Evolutionary conservation across 169 alveolate species (phyloP).

Genomic region (Cryptosporidium meleagridis): DNA sequence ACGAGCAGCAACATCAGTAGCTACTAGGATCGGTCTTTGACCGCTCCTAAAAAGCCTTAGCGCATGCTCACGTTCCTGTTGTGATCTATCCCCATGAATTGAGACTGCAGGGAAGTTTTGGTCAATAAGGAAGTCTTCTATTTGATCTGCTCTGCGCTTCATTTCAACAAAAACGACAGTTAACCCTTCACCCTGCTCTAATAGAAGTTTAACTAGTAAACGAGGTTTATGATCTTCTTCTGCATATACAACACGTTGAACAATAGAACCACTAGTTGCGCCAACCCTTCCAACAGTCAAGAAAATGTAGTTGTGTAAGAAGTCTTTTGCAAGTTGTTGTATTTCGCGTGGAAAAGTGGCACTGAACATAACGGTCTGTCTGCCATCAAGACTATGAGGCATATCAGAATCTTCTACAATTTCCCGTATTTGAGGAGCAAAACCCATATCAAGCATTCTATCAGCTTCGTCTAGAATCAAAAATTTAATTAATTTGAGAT

Average conservation of each 20-base stretch:
- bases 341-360: conserved; percentile 94
- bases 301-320: conserved; percentile 87
- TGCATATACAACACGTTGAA: conserved; percentile 87
- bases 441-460: conserved; percentile 95
- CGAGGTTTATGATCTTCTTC: conserved; percentile 89
- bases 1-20: conserved; percentile 99
- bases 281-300: conserved; percentile 94
- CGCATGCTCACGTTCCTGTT: conserved; percentile 94
- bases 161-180: conserved; percentile 88
- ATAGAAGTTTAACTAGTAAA: conserved; percentile 83
- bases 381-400: conserved; percentile 82
- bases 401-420: conserved; percentile 85
- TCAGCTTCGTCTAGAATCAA: conserved; percentile 95
- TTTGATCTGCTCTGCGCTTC: conserved; percentile 89
- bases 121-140: conserved; percentile 85
- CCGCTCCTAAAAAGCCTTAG: conserved; percentile 91
- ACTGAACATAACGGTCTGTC: conserved; percentile 93
- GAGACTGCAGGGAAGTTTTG: conserved; percentile 88
- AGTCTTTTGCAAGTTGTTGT: conserved; percentile 91
- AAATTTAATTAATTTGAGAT: conserved; percentile 83
- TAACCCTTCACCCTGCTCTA: conserved; percentile 83
- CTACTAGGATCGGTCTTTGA: conserved; percentile 92
- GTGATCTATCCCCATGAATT: conserved; percentile 96
- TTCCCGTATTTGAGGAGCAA: conserved; percentile 90
- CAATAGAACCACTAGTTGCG: conserved; percentile 93